Evolutionary conservation across 208 protist genomes (phyloP).

Genomic region (Angomonas desouzai): DNA sequence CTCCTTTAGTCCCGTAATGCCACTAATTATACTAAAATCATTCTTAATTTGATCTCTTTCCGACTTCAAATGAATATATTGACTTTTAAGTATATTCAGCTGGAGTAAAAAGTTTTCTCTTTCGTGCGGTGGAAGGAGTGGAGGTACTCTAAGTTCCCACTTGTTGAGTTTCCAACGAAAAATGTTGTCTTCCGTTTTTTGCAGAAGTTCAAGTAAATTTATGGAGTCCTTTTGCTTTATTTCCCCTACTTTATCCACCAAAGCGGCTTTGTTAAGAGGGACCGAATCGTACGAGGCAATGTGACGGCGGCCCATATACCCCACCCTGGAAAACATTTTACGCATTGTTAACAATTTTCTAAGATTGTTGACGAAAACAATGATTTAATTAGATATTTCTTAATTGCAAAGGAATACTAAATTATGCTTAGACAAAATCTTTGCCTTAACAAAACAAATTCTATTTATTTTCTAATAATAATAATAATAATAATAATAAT

Average conservation of each 20-base stretch:
- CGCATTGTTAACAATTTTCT: background rate
- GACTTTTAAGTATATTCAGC: conserved; percentile 59
- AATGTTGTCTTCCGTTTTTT: conserved; percentile 52
- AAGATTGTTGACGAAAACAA: background rate
- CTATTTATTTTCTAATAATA: background rate
- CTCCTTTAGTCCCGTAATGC: conserved; percentile 35
- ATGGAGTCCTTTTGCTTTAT: background rate
- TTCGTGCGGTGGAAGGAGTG: conserved; percentile 31
- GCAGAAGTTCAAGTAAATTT: conserved; percentile 33
- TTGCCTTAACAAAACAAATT: no score
- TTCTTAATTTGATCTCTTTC: conserved; percentile 29
- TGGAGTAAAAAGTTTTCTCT: conserved; percentile 58
- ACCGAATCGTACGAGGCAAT: conserved; percentile 4
- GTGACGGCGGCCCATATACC: background rate
- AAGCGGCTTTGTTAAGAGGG: background rate
- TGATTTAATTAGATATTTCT: no score
- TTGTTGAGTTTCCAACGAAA: conserved; percentile 75
- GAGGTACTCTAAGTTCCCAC: conserved; percentile 81
- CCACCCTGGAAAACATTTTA: background rate
- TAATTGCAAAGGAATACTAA: no score
- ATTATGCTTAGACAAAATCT: no score
- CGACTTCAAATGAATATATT: conserved; percentile 42
- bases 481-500: background rate
- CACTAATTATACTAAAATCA: conserved; percentile 46
- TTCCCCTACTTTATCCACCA: background rate